Conservation (phyloP, 305 asterid species). For the Plantago rigida region DNA sequence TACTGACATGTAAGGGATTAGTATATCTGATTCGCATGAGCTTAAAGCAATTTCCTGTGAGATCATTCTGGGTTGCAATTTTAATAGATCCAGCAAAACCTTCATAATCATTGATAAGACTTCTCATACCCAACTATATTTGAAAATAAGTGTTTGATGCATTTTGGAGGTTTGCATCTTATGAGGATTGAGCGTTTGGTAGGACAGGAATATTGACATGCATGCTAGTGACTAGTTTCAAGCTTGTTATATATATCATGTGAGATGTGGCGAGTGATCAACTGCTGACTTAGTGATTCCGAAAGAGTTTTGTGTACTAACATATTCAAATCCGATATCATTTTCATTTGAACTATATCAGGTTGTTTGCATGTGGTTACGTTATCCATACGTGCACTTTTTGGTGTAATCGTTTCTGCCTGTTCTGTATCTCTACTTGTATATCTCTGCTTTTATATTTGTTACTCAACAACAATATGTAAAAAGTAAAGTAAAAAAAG, state of each 20-base stretch:
- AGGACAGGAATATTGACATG: not conserved
- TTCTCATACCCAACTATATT: not conserved
- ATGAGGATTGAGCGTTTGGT: too few relatives aligned
- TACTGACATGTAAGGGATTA: not conserved
- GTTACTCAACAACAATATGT: not conserved
- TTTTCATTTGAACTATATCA: not conserved
- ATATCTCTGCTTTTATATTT: conserved; percentile 5
- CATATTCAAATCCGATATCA: not conserved
- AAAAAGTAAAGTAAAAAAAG: too few relatives aligned
- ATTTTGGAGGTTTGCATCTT: too few relatives aligned
- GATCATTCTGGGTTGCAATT: not conserved
- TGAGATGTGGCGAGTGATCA: not conserved
- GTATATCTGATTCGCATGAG: not conserved
- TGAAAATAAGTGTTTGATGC: not conserved
- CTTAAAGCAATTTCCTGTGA: not conserved
- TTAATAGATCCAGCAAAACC: not conserved
- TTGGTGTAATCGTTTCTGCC: conserved; percentile 12
- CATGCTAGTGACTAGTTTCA: not conserved
- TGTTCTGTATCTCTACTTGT: conserved; percentile 11
- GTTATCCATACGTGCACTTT: not conserved
- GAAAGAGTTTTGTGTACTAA: not conserved
- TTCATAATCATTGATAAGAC: conserved; percentile 2
- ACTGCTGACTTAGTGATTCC: not conserved
- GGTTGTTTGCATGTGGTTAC: conserved; percentile 3
- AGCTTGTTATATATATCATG: not conserved